Percentiles rank a stretch among this genome's conserved stretches.
Evolutionary conservation across 2,329 filamentous ascomycete species (phyloP).

Genomic region (Elsinoe batatas): DNA sequence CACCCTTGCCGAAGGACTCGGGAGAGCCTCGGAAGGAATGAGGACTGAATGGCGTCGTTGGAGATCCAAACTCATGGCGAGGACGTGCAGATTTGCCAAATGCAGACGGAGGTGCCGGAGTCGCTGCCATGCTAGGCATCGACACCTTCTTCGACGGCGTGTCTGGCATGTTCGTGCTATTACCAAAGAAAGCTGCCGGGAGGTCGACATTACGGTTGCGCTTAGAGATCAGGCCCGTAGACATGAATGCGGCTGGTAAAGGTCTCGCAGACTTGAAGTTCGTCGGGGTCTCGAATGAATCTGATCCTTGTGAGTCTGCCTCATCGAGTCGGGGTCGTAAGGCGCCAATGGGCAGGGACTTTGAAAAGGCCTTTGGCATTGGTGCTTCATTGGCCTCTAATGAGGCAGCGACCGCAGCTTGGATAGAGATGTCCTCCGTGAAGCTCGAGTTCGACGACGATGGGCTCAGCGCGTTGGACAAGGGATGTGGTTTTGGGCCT

Average conservation of each 20-base stretch:
- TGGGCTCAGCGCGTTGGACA: slow-evolving; percentile 77
- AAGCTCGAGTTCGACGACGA: slow-evolving; percentile 76
- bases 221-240: slow-evolving; percentile 89
- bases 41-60: slow-evolving; percentile 72
- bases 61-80: slow-evolving; percentile 63
- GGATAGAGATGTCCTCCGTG: slow-evolving; percentile 56
- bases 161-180: slow-evolving; percentile 68
- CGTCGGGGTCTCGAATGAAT: slow-evolving; percentile 61
- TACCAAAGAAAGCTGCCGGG: slow-evolving; percentile 39
- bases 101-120: slow-evolving; percentile 44
- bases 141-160: slow-evolving; percentile 89
- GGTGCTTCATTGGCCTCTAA: slow-evolving; percentile 23
- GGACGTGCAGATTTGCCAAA: slow-evolving; percentile 53
- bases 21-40: slow-evolving; percentile 52
- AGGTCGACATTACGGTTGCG: slow-evolving; percentile 72
- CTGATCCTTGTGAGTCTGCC: slow-evolving; percentile 29
- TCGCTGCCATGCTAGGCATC: slow-evolving; percentile 53
- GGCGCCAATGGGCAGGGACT: slow-evolving; percentile 62
- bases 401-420: slow-evolving; percentile 31
- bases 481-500: slow-evolving; percentile 56
- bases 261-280: slow-evolving; percentile 69
- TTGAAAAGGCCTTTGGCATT: slow-evolving; percentile 57
- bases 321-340: slow-evolving; percentile 38
- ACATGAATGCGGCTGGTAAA: slow-evolving; percentile 77
- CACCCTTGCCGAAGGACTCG: slow-evolving; percentile 56